These are phyloP conservation scores for Entomophthora muscae DNA, from an alignment of 371 early-diverging fungal species.

Conservation along the genomic window DNA sequence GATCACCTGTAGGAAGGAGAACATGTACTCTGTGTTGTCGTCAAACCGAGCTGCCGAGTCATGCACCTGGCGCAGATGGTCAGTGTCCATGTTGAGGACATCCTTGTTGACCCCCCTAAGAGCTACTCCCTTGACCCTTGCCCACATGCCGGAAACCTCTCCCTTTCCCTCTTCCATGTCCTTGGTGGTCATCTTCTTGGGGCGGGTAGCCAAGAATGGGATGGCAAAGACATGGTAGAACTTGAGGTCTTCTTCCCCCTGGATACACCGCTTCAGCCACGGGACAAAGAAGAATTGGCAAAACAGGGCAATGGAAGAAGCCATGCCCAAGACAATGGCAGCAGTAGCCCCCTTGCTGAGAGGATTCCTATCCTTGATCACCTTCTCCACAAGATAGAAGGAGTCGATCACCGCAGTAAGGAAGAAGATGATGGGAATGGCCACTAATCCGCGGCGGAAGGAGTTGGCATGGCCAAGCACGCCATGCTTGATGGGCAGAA, in stretches of 20 bases:
- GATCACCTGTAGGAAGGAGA: conserved; percentile 65
- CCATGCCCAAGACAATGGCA: conserved; percentile 36
- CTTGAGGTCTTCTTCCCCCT: conserved; percentile 35
- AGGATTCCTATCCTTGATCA: conserved; percentile 26
- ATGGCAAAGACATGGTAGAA: conserved; percentile 48
- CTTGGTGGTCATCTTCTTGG: too few species aligned
- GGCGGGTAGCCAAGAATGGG: conserved; percentile 25
- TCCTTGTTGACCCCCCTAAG: conserved; percentile 32
- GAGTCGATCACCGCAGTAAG: conserved; percentile 41
- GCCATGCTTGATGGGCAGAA: conserved; percentile 33
- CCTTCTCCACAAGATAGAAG: conserved; percentile 57
- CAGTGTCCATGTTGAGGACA: conserved; percentile 29
- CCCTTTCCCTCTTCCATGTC: too few species aligned
- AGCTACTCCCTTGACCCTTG: conserved; percentile 2
- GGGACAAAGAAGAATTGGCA: conserved; percentile 38
- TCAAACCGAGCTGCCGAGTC: conserved; percentile 46
- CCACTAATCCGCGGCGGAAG: conserved; percentile 46
- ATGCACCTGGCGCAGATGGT: conserved; percentile 27
- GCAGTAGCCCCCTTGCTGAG: conserved; percentile 15
- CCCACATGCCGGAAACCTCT: too few species aligned
- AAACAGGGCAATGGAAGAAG: conserved; percentile 27
- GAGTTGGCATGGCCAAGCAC: conserved; percentile 42
- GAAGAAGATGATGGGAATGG: conserved; percentile 62
- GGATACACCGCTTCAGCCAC: conserved; percentile 41
- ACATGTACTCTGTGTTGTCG: conserved; percentile 60